These are phyloP conservation scores for Xylaria sp. DNA, from an alignment of 2,329 filamentous ascomycete species.

Conservation along the genomic window DNA sequence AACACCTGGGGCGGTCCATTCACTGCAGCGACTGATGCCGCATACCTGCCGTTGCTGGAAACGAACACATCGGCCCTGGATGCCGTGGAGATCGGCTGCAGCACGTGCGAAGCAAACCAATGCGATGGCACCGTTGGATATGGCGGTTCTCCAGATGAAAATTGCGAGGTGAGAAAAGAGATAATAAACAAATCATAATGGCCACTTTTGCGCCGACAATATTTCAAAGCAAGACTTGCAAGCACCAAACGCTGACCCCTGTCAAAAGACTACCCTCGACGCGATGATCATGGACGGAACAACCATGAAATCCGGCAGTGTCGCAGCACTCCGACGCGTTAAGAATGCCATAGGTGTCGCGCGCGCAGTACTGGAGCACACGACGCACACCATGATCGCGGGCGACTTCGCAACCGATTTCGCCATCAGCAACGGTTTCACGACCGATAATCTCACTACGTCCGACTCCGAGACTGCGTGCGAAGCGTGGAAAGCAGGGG, in stretches of 20 bases:
- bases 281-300: slow-evolving; percentile 54
- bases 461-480: slow-evolving; percentile 37
- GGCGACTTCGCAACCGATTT: slow-evolving; percentile 51
- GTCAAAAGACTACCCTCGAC: slow-evolving; percentile 45
- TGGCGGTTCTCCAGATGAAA: slow-evolving; percentile 51
- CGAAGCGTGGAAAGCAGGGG: slow-evolving; percentile 37
- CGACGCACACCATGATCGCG: slow-evolving; percentile 46
- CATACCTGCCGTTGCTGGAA: slow-evolving; percentile 37
- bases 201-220: too few species aligned
- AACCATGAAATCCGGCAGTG: slow-evolving; percentile 49
- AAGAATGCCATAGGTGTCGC: slow-evolving; percentile 46
- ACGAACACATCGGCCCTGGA: slow-evolving; percentile 40
- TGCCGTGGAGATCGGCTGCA: slow-evolving; percentile 47
- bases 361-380: slow-evolving; percentile 46
- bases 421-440: slow-evolving; percentile 47
- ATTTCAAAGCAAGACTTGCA: neutral
- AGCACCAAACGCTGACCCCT: neutral
- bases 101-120: slow-evolving; percentile 46
- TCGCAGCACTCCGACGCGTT: slow-evolving; percentile 46
- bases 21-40: slow-evolving; percentile 47
- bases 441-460: slow-evolving; percentile 40
- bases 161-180: slow-evolving; percentile 38
- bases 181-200: neutral
- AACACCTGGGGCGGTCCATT: slow-evolving; percentile 53
- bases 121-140: slow-evolving; percentile 52